phyloP scores from a whole-genome alignment of 2,329 filamentous ascomycete species.

The Fusarium sp. region DNA sequence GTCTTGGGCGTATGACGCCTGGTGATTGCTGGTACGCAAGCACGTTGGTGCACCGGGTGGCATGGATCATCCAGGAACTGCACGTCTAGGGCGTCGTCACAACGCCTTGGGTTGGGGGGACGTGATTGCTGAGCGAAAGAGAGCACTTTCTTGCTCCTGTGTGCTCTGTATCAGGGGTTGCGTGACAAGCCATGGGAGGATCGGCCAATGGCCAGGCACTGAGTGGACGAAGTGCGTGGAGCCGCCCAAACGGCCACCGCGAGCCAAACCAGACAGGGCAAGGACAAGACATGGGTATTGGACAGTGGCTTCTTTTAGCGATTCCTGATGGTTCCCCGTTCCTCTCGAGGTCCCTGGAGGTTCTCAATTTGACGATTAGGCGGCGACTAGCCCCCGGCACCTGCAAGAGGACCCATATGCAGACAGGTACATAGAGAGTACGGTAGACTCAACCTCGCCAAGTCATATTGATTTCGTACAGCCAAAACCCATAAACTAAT shows the following conservation, averaged over 20 bases:
- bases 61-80: conserved; percentile 40
- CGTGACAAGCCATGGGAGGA: conserved; percentile 22
- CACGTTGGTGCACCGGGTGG: conserved; percentile 25
- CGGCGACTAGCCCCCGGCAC: conserved; percentile 40
- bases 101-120: conserved; percentile 31
- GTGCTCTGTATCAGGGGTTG: conserved; percentile 24
- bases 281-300: conserved; percentile 29
- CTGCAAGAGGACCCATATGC: conserved; percentile 29
- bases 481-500: conserved; percentile 24
- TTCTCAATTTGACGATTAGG: conserved; percentile 30
- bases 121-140: conserved; percentile 37
- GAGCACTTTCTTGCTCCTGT: conserved; percentile 21
- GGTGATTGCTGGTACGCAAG: conserved; percentile 36
- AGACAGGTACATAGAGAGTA: not conserved
- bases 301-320: conserved; percentile 33
- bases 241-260: conserved; percentile 31
- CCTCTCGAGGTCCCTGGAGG: conserved; percentile 23
- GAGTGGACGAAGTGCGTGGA: conserved; percentile 29
- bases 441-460: conserved; percentile 22
- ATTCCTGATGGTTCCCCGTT: conserved; percentile 21
- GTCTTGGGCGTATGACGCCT: conserved; percentile 35
- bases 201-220: conserved; percentile 36
- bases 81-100: conserved; percentile 38
- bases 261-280: conserved; percentile 37
- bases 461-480: conserved; percentile 25